These are phyloP conservation scores for Sporisorium scitamineum DNA, from an alignment of 1,284 basidiomycete genomes.

Conservation along the genomic window DNA sequence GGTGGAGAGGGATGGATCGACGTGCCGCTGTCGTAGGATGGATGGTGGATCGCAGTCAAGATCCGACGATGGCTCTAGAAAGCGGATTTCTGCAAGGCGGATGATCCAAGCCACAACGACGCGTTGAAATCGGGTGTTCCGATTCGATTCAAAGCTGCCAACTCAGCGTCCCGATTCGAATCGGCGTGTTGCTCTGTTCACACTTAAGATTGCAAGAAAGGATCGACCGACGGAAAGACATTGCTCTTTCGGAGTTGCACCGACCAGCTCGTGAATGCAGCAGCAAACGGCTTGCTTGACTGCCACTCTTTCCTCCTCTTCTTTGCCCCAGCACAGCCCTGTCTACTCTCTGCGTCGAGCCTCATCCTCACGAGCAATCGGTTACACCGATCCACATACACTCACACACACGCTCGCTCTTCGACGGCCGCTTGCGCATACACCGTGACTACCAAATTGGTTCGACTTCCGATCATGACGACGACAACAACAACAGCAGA, in stretches of 20 bases:
- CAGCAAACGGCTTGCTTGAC: not conserved
- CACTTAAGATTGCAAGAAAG: too few species aligned
- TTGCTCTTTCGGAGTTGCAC: constrained; percentile 12
- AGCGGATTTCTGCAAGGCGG: too few species aligned
- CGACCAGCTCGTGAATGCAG: constrained; percentile 4
- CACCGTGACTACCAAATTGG: not conserved
- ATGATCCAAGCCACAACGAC: not conserved
- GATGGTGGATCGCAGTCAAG: constrained; percentile 7
- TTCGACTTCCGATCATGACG: not conserved
- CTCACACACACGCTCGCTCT: not conserved
- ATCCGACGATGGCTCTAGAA: not conserved
- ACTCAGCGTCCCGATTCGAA: too few species aligned
- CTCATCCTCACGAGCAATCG: not conserved
- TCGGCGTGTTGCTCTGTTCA: too few species aligned
- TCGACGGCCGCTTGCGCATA: not conserved
- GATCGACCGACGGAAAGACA: not conserved
- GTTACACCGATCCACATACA: not conserved
- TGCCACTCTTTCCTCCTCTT: not conserved
- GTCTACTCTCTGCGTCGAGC: too few species aligned
- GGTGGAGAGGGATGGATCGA: not conserved
- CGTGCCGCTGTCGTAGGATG: constrained; percentile 4
- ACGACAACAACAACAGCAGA: not conserved
- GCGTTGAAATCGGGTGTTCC: not conserved
- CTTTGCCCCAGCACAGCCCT: not conserved
- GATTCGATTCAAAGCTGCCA: not conserved